These are phyloP conservation scores for Sporodiniella umbellata DNA, from an alignment of 371 early-diverging fungal genomes.

Conservation along the genomic window DNA sequence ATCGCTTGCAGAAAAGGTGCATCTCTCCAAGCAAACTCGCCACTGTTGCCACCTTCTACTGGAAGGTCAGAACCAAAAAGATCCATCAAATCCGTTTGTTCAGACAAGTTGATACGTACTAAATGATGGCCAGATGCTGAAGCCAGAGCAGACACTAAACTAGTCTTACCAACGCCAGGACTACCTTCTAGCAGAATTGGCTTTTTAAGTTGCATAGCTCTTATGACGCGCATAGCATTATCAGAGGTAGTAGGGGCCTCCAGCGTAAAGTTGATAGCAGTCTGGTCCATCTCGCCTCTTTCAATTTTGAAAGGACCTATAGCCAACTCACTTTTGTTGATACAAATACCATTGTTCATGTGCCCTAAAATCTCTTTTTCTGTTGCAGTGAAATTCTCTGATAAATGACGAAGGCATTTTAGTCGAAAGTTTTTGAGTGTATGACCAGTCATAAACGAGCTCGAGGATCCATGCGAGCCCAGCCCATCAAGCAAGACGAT, in stretches of 20 bases:
- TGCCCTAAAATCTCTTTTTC: slow-evolving; percentile 47
- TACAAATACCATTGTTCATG: slow-evolving; percentile 37
- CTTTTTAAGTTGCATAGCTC: slow-evolving; percentile 92
- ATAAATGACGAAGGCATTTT: slow-evolving; percentile 52
- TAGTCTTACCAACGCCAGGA: slow-evolving; percentile 98
- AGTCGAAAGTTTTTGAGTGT: slow-evolving; percentile 45
- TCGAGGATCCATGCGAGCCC: slow-evolving; percentile 85
- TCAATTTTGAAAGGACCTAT: slow-evolving; percentile 78
- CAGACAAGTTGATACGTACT: slow-evolving; percentile 98
- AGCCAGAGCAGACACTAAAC: slow-evolving; percentile 88
- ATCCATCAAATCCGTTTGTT: slow-evolving; percentile 99
- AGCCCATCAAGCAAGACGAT: slow-evolving; percentile 93
- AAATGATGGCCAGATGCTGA: slow-evolving; percentile 76
- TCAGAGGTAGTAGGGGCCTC: slow-evolving; percentile 87
- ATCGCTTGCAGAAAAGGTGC: slow-evolving; percentile 97
- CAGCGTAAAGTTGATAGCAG: slow-evolving; percentile 74
- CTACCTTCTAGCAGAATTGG: slow-evolving; percentile 98
- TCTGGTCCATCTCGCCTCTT: slow-evolving; percentile 51
- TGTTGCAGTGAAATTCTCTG: slow-evolving; percentile 22
- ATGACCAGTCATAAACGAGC: slow-evolving; percentile 54
- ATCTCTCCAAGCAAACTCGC: slow-evolving; percentile 95
- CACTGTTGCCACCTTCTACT: slow-evolving; percentile 82
- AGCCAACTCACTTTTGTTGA: slow-evolving; percentile 51
- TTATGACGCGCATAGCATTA: slow-evolving; percentile 89
- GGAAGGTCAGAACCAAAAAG: slow-evolving; percentile 98